phyloP scores from a whole-genome alignment of 129 eudicot species.

The Daucus carota region DH1_v3.0 NC_030385.2:46453001-46453500 shows the following conservation, averaged over 20 bases:
- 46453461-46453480: conserved; percentile 18
- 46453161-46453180: not conserved
- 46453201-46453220: conserved; percentile 2
- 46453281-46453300: conserved; percentile 12
- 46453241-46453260: conserved; percentile 10
- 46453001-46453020: conserved; percentile 16
- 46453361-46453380: conserved; percentile 16
- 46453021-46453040: conserved; percentile 12
- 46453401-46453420: conserved; percentile 23
- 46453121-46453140: too few relatives aligned
- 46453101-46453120: too few relatives aligned
- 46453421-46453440: conserved; percentile 1
- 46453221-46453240: conserved; percentile 9
- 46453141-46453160: too few relatives aligned
- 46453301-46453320: conserved; percentile 24
- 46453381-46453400: conserved; percentile 23
- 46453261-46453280: conserved; percentile 19
- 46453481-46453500: conserved; percentile 24
- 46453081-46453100: not conserved
- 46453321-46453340: conserved; percentile 23
- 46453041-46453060: conserved; percentile 2
- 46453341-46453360: conserved; percentile 16
- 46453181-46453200: conserved; percentile 12
- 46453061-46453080: not conserved
- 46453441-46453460: conserved; percentile 22